Evolutionary conservation across 2,329 filamentous ascomycete genomes (phyloP).

Genomic region (Penicillium concentricum): DNA sequence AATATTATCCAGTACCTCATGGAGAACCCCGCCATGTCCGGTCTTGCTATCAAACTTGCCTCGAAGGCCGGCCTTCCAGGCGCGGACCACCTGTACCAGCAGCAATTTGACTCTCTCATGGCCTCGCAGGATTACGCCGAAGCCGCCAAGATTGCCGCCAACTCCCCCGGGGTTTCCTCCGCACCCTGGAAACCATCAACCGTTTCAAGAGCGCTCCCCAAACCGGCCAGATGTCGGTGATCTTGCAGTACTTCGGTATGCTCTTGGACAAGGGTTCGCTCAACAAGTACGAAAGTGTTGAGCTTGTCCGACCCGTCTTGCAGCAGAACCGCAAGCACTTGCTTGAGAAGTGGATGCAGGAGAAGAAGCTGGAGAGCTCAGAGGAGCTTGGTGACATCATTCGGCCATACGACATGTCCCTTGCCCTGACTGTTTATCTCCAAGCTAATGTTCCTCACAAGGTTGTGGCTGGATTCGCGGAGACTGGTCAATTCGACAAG

Average conservation of each 20-base stretch:
- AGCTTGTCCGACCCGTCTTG: constrained; percentile 88
- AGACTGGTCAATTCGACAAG: constrained; percentile 95
- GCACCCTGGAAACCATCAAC: constrained; percentile 92
- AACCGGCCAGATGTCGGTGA: constrained; percentile 75
- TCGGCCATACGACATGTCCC: constrained; percentile 79
- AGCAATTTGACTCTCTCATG: constrained; percentile 89
- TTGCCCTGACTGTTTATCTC: constrained; percentile 86
- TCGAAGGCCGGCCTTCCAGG: constrained; percentile 91
- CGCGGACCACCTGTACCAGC: constrained; percentile 87
- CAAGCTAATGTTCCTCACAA: constrained; percentile 89
- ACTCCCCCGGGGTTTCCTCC: constrained; percentile 91
- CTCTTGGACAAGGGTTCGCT: constrained; percentile 90
- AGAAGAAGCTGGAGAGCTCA: constrained; percentile 93
- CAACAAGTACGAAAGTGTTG: constrained; percentile 90
- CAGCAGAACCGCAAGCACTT: constrained; percentile 93
- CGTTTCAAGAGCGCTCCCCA: constrained; percentile 85
- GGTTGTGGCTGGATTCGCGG: constrained; percentile 90
- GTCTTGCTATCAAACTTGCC: constrained; percentile 92
- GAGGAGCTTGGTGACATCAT: constrained; percentile 96
- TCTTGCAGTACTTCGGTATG: constrained; percentile 97
- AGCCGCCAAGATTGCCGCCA: constrained; percentile 93
- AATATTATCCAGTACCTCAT: constrained; percentile 92
- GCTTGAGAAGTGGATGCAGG: constrained; percentile 95
- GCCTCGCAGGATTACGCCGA: constrained; percentile 76
- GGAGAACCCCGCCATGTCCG: constrained; percentile 90